These are phyloP conservation scores for Colletotrichum echinochloae DNA, from an alignment of 2,329 filamentous ascomycete species.

Conservation along the genomic window DNA sequence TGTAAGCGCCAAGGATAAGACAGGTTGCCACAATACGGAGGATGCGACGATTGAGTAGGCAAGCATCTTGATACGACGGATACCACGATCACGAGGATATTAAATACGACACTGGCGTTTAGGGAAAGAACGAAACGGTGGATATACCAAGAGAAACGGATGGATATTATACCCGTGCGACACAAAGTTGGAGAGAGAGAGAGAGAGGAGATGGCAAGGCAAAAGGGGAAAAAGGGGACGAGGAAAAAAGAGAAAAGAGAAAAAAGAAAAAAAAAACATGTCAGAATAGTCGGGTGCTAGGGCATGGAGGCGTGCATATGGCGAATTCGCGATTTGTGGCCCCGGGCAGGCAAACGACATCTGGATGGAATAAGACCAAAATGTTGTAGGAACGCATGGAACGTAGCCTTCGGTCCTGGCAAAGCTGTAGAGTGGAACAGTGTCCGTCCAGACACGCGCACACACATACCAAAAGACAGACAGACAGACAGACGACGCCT, in stretches of 20 bases:
- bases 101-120: neutral
- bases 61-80: neutral
- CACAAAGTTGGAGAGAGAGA: neutral
- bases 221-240: neutral
- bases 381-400: neutral
- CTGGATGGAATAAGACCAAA: neutral
- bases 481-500: neutral
- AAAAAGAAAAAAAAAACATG: neutral
- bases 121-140: neutral
- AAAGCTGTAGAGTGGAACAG: neutral
- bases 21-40: neutral
- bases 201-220: neutral
- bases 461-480: neutral
- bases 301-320: neutral
- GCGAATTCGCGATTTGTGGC: neutral
- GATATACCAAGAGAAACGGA: neutral
- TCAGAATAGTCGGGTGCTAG: neutral
- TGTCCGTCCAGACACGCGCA: neutral
- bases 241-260: too few species aligned
- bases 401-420: neutral
- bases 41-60: neutral
- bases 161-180: constrained; percentile 1
- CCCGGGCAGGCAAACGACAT: neutral
- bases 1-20: neutral
- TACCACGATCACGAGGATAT: neutral